Conservation (phyloP, 148 eudicot species). For the Persicaria tinctoria region DNA sequence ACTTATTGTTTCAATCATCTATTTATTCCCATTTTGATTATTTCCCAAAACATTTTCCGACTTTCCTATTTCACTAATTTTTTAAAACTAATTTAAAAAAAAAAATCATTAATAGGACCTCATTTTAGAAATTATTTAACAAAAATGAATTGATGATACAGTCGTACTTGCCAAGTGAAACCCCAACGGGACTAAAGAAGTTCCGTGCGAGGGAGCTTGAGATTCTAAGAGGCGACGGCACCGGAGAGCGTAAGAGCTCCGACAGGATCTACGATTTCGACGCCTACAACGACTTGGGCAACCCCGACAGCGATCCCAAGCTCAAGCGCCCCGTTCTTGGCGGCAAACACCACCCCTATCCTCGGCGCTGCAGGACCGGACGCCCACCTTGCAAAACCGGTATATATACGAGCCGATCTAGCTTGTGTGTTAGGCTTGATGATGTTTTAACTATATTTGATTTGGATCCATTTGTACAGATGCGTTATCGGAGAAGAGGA, state of each 20-base stretch:
- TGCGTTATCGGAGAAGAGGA: conserved; percentile 43
- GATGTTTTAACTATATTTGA: background rate
- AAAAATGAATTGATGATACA: background rate
- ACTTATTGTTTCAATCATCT: no score
- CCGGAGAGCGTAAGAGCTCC: conserved; percentile 29
- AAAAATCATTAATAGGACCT: no score
- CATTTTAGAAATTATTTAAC: no score
- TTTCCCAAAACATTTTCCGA: no score
- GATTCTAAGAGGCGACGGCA: conserved; percentile 37
- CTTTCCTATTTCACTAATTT: no score
- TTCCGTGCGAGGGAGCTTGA: conserved; percentile 35
- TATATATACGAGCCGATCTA: background rate
- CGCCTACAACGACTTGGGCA: conserved; percentile 21
- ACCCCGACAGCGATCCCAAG: conserved; percentile 26
- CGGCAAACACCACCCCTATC: conserved; percentile 51
- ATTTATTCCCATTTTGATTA: no score
- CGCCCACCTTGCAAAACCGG: conserved; percentile 43
- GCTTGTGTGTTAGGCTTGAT: background rate
- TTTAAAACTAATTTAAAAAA: no score
- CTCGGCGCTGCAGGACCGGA: conserved; percentile 72
- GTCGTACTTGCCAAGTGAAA: conserved; percentile 37
- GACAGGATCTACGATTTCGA: conserved; percentile 39
- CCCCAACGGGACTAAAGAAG: conserved; percentile 32
- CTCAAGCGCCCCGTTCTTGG: conserved; percentile 47
- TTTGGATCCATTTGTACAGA: conserved; percentile 23